Evolutionary conservation across 257 asterid species (phyloP).

Genomic region (Haberlea rhodopensis): DNA sequence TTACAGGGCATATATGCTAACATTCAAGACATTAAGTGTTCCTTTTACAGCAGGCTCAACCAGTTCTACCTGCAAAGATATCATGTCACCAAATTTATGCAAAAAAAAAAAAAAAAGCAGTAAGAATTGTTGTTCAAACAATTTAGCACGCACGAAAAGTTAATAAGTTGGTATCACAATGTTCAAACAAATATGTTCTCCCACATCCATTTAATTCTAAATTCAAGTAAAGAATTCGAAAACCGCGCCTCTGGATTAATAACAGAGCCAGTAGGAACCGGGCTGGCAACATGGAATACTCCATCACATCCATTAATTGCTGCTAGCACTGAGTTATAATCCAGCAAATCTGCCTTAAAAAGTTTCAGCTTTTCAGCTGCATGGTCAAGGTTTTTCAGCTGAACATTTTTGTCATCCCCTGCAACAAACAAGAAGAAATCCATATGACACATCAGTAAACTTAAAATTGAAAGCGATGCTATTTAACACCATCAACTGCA

Average conservation of each 20-base stretch:
- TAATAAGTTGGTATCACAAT: not conserved
- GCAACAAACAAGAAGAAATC: conserved; percentile 22
- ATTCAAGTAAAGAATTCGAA: not conserved
- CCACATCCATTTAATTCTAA: not conserved
- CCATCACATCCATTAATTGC: conserved; percentile 71
- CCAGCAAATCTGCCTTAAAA: conserved; percentile 68
- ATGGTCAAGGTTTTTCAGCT: conserved; percentile 52
- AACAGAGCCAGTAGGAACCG: conserved; percentile 61
- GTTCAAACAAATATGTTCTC: not conserved
- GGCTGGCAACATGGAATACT: conserved; percentile 81
- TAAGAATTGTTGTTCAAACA: not conserved
- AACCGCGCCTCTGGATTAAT: conserved; percentile 66
- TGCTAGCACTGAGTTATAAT: conserved; percentile 53
- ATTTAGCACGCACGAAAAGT: not conserved
- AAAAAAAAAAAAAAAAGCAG: not conserved
- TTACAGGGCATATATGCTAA: too few relatives aligned
- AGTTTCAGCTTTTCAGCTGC: conserved; percentile 55
- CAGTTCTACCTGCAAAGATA: conserved; percentile 57
- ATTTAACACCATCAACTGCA: conserved; percentile 3
- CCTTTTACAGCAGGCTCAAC: conserved; percentile 75
- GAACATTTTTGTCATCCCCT: conserved; percentile 56
- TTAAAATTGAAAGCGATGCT: conserved; percentile 1
- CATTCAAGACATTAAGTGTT: conserved; percentile 70
- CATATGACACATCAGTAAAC: not conserved
- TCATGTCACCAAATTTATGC: conserved; percentile 9